Evolutionary conservation across 306 rosid genomes (phyloP), one percentile per base, ranked within the genome.

Genomic region (Hippophae rhamnoides): DNA sequence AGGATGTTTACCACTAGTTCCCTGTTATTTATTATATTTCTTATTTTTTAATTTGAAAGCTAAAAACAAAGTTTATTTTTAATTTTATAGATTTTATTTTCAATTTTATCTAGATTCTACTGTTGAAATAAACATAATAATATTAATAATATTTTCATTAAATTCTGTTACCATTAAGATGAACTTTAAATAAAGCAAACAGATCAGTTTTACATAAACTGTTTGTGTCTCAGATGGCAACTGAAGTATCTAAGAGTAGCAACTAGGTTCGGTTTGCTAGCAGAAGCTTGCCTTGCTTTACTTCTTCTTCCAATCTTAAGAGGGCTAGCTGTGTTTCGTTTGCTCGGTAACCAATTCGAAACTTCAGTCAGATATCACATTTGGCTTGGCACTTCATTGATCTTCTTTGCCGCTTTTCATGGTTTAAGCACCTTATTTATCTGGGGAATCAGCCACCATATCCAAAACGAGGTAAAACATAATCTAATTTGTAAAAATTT

Each of bases 361-460:
- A 87, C 95, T 73, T 92, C 96, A 13, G 87, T 92, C 9, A 83
- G 75, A 72, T 85, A 85, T 45, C 96, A 87, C 64, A 75, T 78
- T 6, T 92, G 96, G 98, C 50, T 85, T 60, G 96, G 95, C 41
- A 87, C 95, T 64, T 82, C 95, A 45, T 78, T 92, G 96, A 64
- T 92, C 42, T 53, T 72, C 52, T 83, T 88, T 69, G 81, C 85
- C 65, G 71, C 89, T 52, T 57, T 85, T 58, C 98, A 92, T 73
- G 96, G 96, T 2, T 77, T 52, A 27, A 85, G 95, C 74, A 87
- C 98, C 68, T 74, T 80, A 74, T 64, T 92, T 77, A 67, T 87
- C 47, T 87, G 95, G 96, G 95, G 95, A 2, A 72, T 81, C 64
- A 75, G 93, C 74, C 79, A 87, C 77, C 66, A 83, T 62, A 76